Base-by-base conservation (phyloP, 345 rosid genomes). In the Gossypium stocksii region DNA sequence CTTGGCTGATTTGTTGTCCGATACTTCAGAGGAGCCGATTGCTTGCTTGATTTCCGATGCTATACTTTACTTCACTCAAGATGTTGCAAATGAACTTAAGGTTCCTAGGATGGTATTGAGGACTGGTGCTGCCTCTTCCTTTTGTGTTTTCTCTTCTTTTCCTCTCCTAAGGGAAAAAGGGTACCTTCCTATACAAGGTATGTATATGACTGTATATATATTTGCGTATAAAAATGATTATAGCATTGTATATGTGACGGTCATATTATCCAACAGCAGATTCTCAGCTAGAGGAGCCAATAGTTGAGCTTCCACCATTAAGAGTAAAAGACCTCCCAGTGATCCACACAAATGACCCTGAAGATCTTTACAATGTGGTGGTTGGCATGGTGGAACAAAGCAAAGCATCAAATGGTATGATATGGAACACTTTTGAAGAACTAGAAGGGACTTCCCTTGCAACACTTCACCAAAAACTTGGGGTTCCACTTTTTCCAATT, bases 371-470 rank as follows among this genome's bases (percentile, higher is more conserved):
- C 51, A 19, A 43, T 12, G 22, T 85, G 14, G 8, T 79, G 27
- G 34, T 23, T 45, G 60, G 44, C 29, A 66, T 84, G 82, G 61
- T 81, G 48, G 72, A 65, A 19, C 76, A 75, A 78, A 70, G 73
- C 62, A 86, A 81, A 52, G 73, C 66, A 58, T 82, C 83, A 68
- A 76, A 82, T 4, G 90, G 89, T 58, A 70, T 85, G 56, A 83
- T 89, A 54, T 83, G 85, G 78, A 89, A 89, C 80, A 78, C 90
- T 19, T 85, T 79, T 20, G 81, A 89, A 76, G 90, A 86, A 25
- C 87, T 89, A 48, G 90, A 89, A 73, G 52, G 51, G 69, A 14
- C 46, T 22, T 44, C 81, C 56, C 73, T 89, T 13, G 73, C 76
- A 41, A 69, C 54, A 38, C 73, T 77, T 17, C 67, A 73, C 23